A percentile compares a stretch with the other conserved stretches of the same genome.
Conservation (phyloP, 495 filamentous ascomycete genomes). For the Stereocaulon alpinum region DNA sequence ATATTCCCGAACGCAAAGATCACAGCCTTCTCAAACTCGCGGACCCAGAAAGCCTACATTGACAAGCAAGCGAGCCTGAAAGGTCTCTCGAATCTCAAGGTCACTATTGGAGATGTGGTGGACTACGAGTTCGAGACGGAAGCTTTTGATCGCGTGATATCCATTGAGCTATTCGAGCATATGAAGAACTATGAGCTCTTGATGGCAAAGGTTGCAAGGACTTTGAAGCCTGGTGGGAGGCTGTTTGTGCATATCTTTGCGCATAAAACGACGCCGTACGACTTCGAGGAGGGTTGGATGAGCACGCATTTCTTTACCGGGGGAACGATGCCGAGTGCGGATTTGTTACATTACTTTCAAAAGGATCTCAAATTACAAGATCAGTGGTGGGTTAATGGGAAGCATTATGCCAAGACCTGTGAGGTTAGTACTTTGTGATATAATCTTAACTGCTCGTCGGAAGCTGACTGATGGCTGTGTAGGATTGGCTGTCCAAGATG, state of each 20-base stretch:
- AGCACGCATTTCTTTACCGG: constrained; percentile 58
- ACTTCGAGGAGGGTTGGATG: constrained; percentile 65
- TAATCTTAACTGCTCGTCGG: neutral
- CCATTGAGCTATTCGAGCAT: constrained; percentile 61
- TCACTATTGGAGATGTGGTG: constrained; percentile 52
- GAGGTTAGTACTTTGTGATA: constrained; percentile 34
- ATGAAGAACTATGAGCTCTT: constrained; percentile 64
- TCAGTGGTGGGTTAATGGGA: constrained; percentile 57
- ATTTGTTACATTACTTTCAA: constrained; percentile 56
- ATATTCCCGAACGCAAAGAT: constrained; percentile 46
- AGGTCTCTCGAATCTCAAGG: constrained; percentile 43
- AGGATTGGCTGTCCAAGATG: constrained; percentile 51
- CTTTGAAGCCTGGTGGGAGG: constrained; percentile 49
- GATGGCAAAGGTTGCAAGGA: constrained; percentile 46
- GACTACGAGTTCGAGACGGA: constrained; percentile 46
- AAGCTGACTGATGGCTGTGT: constrained; percentile 17
- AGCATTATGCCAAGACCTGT: constrained; percentile 55
- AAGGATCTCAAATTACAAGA: constrained; percentile 43
- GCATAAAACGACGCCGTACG: constrained; percentile 51
- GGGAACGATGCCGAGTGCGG: constrained; percentile 58
- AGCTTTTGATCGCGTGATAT: constrained; percentile 49
- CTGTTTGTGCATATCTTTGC: constrained; percentile 56
- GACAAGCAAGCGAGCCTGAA: constrained; percentile 43
- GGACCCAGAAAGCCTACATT: constrained; percentile 53
- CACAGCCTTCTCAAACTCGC: constrained; percentile 55